phyloP scores from a whole-genome alignment of 441 rosid genomes.

The Gossypium lobatum region DNA sequence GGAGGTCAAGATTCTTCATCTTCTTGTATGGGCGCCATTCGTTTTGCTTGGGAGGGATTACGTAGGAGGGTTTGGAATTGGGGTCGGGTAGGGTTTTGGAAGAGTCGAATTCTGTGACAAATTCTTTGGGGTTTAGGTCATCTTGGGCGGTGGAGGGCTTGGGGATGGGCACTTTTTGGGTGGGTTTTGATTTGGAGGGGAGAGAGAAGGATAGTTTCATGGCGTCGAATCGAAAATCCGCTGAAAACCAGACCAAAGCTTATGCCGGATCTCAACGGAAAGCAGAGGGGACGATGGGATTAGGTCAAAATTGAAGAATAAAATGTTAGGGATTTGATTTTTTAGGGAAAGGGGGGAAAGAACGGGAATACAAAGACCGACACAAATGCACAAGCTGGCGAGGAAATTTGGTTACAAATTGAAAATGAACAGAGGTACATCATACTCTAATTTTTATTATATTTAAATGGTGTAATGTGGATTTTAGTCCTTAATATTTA shows the following conservation, averaged over 20 bases:
- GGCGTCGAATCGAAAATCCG: background rate
- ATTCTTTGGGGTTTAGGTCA: conserved; percentile 27
- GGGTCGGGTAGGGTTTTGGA: conserved; percentile 35
- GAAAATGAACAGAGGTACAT: too few species aligned
- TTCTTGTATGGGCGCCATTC: conserved; percentile 63
- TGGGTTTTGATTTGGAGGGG: conserved; percentile 38
- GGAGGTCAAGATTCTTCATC: conserved; percentile 70
- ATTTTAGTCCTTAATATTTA: too few species aligned
- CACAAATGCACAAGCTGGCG: background rate
- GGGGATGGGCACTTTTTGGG: conserved; percentile 15
- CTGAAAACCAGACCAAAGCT: background rate
- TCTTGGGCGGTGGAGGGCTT: conserved; percentile 25
- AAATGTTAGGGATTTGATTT: background rate
- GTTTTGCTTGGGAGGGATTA: conserved; percentile 65
- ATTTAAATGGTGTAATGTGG: too few species aligned
- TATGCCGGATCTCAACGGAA: background rate
- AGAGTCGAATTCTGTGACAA: conserved; percentile 69
- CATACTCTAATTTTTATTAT: too few species aligned
- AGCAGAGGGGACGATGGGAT: background rate
- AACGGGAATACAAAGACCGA: background rate
- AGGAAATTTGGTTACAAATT: too few species aligned
- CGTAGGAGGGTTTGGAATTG: conserved; percentile 18
- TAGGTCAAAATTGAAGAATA: background rate
- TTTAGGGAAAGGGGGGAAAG: background rate
- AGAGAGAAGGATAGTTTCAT: conserved; percentile 76